phyloP scores from a whole-genome alignment of 2,329 filamentous ascomycete genomes.

The Chrysoporthe cubensis region DNA sequence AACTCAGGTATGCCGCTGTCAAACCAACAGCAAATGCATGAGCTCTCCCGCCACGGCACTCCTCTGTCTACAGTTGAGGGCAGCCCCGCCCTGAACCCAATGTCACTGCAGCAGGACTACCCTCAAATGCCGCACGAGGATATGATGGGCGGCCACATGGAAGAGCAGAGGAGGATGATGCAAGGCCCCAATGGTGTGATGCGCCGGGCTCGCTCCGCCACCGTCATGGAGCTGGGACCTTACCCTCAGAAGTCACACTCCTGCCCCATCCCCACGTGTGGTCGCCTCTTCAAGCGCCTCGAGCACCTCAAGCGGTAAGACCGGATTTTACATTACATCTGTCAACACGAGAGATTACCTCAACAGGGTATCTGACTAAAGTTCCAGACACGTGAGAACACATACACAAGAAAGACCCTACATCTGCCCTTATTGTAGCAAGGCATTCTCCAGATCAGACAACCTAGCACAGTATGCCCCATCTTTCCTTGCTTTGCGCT shows the following conservation, averaged over 20 bases:
- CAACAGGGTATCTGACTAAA: slow-evolving; percentile 46
- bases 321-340: slow-evolving; percentile 45
- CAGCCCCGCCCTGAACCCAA: slow-evolving; percentile 73
- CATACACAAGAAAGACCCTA: slow-evolving; percentile 99
- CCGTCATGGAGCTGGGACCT: slow-evolving; percentile 93
- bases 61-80: slow-evolving; percentile 84
- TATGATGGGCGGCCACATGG: slow-evolving; percentile 60
- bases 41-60: slow-evolving; percentile 89
- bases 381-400: slow-evolving; percentile 90
- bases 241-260: slow-evolving; percentile 98
- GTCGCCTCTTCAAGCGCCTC: slow-evolving; percentile 96
- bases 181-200: slow-evolving; percentile 75
- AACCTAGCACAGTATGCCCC: slow-evolving; percentile 91
- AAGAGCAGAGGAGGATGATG: slow-evolving; percentile 69
- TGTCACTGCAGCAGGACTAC: slow-evolving; percentile 74
- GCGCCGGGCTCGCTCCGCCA: slow-evolving; percentile 89
- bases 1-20: slow-evolving; percentile 67
- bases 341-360: slow-evolving; percentile 43
- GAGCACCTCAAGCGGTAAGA: slow-evolving; percentile 98
- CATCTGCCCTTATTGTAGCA: slow-evolving; percentile 96
- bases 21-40: slow-evolving; percentile 72
- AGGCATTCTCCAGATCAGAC: slow-evolving; percentile 97
- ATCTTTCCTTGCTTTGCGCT: slow-evolving; percentile 40
- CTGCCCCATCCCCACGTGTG: slow-evolving; percentile 98
- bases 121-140: slow-evolving; percentile 66